Base-by-base conservation (phyloP, 345 rosid genomes). In the Dipteronia dyeriana region DNA sequence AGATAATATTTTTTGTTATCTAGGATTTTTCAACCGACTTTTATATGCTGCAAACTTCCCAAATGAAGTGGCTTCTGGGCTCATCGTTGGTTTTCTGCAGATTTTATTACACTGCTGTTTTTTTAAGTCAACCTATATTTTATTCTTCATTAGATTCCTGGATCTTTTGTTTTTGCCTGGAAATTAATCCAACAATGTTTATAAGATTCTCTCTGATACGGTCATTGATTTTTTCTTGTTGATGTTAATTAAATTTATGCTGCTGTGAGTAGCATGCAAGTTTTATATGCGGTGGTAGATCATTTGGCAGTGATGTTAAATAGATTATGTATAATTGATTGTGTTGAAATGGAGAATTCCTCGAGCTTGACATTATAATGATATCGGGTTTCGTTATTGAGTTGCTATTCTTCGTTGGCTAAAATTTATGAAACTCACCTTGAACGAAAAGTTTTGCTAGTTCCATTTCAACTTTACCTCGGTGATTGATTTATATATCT, bases 1-100 rank as follows among this genome's bases (percentile, higher is more conserved):
- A 31, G 78, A 31, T 51, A 64, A 31, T 59, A 60, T 8, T n/a
- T 61, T 73, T 61, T 66, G 25, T 73, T 62, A 53, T 31, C 69
- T 62, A 62, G 57, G 69, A 74, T 26, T 43, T 74, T 47, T n/a
- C 19, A 1, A 53, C 78, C 1, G 34, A 0, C 65, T 66, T 66
- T 22, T 20, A 66, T 22, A n/a, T 66, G 22, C 71, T 45, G 11
- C 63, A 38, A 63, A 12, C 23, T 73, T 7, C 23, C 12, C 31
- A 9, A 38, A 26, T 26, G 69, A 74, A 63, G 43, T 29, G 77
- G 77, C 57, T 5, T 53, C 51, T 49, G 7, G 12, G 19, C 38
- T 74, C 29, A 51, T 34, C 34, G 31, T 75, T 19, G 63, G 63
- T 20, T 26, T 59, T 53, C 62, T 56, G 38, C 38, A 0, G 38